A percentile compares a stretch with the other conserved stretches of the same genome.
Evolutionary conservation across 2,329 filamentous ascomycete species (phyloP).

Genomic region (Xylariaceae sp.): DNA sequence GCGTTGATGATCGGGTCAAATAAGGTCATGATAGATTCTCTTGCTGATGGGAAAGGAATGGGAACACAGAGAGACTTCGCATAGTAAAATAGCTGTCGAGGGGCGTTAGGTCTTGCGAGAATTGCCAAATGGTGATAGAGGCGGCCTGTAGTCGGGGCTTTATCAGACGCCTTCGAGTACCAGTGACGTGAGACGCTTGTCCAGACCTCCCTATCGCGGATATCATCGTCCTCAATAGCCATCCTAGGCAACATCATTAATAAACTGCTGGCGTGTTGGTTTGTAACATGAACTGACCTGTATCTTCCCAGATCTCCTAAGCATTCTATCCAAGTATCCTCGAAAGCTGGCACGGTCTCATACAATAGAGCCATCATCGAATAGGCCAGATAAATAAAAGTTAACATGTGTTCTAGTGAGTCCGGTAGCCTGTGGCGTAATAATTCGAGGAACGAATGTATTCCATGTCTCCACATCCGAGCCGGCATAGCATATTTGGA

Average conservation of each 20-base stretch:
- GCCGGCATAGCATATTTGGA: slow-evolving; percentile 89
- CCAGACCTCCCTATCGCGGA: slow-evolving; percentile 78
- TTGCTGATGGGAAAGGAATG: slow-evolving; percentile 67
- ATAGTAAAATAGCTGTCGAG: slow-evolving; percentile 75
- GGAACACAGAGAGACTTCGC: slow-evolving; percentile 70
- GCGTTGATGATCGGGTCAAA: slow-evolving; percentile 61
- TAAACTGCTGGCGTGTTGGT: slow-evolving; percentile 3
- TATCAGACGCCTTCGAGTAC: slow-evolving; percentile 83
- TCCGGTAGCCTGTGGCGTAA: slow-evolving; percentile 73
- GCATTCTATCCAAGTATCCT: slow-evolving; percentile 93
- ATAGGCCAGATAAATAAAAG: slow-evolving; percentile 87
- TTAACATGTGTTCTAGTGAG: slow-evolving; percentile 85
- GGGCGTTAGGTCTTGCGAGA: slow-evolving; percentile 67
- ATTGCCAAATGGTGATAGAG: slow-evolving; percentile 90
- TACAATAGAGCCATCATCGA: slow-evolving; percentile 86
- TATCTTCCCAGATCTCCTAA: slow-evolving; percentile 85
- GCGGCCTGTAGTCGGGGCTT: slow-evolving; percentile 72
- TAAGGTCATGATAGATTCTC: slow-evolving; percentile 70
- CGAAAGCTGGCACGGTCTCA: slow-evolving; percentile 81
- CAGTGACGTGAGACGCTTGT: slow-evolving; percentile 77
- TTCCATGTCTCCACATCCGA: slow-evolving; percentile 91
- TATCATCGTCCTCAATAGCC: slow-evolving; percentile 85
- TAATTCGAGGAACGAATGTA: slow-evolving; percentile 81
- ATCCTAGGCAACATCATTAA: slow-evolving; percentile 55
- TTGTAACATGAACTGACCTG: slow-evolving; percentile 33